Conservation (phyloP, 2,329 filamentous ascomycete genomes). For the Apiospora hydei region DNA sequence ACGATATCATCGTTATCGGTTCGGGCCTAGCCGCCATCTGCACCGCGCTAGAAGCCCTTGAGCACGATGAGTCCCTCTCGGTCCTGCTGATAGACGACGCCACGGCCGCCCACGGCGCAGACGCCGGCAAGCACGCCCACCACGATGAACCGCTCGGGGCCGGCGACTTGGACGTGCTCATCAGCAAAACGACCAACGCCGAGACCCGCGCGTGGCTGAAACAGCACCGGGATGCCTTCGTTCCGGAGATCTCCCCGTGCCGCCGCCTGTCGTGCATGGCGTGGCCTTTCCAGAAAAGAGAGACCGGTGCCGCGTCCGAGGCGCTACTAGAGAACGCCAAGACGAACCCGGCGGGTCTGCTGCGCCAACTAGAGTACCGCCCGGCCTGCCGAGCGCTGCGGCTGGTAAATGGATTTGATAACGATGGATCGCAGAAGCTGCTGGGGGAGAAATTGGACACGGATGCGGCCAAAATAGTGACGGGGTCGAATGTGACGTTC, state of each 20-base stretch:
- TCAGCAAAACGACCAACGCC: neutral
- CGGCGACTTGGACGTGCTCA: neutral
- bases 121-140: neutral
- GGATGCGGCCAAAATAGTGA: neutral
- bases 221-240: neutral
- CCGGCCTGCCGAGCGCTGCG: neutral
- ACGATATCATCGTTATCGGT: slow-evolving; percentile 7
- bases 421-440: neutral
- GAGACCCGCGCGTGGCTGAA: neutral
- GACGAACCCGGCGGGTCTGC: neutral
- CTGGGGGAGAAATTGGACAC: neutral
- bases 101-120: neutral
- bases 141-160: neutral
- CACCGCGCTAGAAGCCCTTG: neutral
- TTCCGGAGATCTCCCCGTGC: neutral
- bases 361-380: neutral
- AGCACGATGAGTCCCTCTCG: neutral
- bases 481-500: neutral
- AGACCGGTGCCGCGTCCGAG: neutral
- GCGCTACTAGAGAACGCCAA: neutral
- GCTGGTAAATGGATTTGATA: neutral
- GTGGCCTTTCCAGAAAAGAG: neutral
- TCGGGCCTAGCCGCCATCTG: neutral
- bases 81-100: neutral
- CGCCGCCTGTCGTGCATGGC: neutral